A percentile compares a stretch with the other conserved stretches of the same genome.
These are phyloP conservation scores for Yarrowia sp. DNA, from an alignment of 805 yeast species.

Conservation along the genomic window DNA sequence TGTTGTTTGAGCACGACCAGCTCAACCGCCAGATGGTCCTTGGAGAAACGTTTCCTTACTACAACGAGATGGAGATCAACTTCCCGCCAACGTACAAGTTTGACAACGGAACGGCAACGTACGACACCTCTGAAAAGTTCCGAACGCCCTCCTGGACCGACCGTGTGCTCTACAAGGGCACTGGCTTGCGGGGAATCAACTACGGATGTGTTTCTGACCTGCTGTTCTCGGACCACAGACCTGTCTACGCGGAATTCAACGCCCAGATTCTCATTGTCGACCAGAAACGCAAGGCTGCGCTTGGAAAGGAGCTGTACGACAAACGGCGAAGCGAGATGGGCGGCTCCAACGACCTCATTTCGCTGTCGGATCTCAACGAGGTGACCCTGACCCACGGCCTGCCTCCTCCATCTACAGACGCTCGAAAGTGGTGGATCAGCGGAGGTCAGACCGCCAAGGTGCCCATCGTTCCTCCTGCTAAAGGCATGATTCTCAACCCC, in stretches of 20 bases:
- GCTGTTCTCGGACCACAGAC: conserved; percentile 85
- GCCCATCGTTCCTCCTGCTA: conserved; percentile 54
- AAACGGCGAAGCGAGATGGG: conserved; percentile 57
- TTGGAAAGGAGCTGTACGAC: conserved; percentile 66
- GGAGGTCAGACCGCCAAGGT: conserved; percentile 79
- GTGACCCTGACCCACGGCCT: conserved; percentile 53
- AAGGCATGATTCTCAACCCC: conserved; percentile 69
- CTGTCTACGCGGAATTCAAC: conserved; percentile 82
- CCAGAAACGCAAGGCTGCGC: conserved; percentile 61
- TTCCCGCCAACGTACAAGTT: conserved; percentile 95
- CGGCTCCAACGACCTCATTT: conserved; percentile 47
- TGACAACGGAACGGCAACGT: conserved; percentile 80
- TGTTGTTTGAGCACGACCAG: conserved; percentile 77
- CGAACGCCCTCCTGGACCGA: conserved; percentile 99
- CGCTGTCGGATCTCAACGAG: conserved; percentile 45
- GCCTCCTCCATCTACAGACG: conserved; percentile 90
- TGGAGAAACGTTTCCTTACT: conserved; percentile 75
- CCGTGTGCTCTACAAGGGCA: conserved; percentile 73
- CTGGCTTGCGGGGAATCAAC: conserved; percentile 63
- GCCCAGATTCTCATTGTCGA: conserved; percentile 74
- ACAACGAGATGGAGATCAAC: conserved; percentile 74
- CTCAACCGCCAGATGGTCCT: conserved; percentile 73
- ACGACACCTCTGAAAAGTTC: conserved; percentile 90
- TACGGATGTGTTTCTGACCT: conserved; percentile 70
- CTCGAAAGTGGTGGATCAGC: conserved; percentile 90